These are phyloP conservation scores for Geoglossum cookeanum DNA, from an alignment of 2,329 filamentous ascomycete genomes.

Conservation along the genomic window DNA sequence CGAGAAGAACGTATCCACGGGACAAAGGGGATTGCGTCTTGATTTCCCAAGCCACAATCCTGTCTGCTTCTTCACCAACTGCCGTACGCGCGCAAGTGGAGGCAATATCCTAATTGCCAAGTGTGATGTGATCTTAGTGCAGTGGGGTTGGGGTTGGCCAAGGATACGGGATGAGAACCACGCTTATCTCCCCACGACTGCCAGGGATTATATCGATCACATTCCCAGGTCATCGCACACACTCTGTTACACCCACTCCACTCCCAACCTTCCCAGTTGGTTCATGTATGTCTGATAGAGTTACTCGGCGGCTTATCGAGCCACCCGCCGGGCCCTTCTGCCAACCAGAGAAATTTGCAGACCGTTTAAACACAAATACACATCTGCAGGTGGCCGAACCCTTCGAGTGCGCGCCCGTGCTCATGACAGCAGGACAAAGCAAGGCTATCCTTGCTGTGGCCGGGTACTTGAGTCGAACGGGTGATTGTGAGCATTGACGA, in stretches of 20 bases:
- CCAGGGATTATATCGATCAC: conserved; percentile 1
- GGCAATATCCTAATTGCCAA: background rate
- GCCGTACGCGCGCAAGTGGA: background rate
- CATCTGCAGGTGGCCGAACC: background rate
- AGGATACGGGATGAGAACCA: background rate
- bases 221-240: background rate
- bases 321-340: background rate
- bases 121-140: background rate
- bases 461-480: conserved; percentile 1
- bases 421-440: background rate
- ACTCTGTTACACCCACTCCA: background rate
- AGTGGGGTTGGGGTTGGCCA: background rate
- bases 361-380: background rate
- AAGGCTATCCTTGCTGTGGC: conserved; percentile 2
- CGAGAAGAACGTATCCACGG: background rate
- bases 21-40: background rate
- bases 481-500: conserved; percentile 3
- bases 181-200: background rate
- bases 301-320: background rate
- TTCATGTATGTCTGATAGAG: background rate
- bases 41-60: background rate
- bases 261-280: background rate
- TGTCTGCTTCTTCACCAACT: background rate
- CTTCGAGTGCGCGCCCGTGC: background rate
- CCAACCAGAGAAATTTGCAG: background rate